Conservation (phyloP, 2,329 filamentous ascomycete genomes). For the Purpureocillium takamizusanense region DNA sequence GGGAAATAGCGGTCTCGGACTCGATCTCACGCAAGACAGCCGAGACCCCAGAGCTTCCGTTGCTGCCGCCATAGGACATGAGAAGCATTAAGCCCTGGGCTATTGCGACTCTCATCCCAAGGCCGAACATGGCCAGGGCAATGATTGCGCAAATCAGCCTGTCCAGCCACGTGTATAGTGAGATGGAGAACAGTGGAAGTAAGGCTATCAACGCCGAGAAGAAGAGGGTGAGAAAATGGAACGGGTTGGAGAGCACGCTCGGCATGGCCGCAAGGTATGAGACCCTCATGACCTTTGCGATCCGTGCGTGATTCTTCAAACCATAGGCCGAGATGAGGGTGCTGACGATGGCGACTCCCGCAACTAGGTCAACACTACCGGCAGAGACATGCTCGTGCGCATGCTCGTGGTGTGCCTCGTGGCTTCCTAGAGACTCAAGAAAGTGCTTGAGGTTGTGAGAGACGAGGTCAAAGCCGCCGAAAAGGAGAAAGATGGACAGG, state of each 20-base stretch:
- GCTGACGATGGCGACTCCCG: constrained; percentile 70
- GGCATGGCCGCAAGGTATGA: constrained; percentile 74
- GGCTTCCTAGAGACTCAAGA: constrained; percentile 54
- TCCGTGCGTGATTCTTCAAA: constrained; percentile 82
- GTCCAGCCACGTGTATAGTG: constrained; percentile 79
- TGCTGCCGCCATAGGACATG: constrained; percentile 64
- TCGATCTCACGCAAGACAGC: constrained; percentile 81
- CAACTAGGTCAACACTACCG: constrained; percentile 73
- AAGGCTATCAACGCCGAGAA: constrained; percentile 75
- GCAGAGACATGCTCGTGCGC: constrained; percentile 57
- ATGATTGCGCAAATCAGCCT: constrained; percentile 72
- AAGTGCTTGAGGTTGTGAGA: constrained; percentile 90
- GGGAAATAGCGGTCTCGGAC: constrained; percentile 63
- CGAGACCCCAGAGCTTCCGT: constrained; percentile 42
- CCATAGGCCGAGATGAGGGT: constrained; percentile 82
- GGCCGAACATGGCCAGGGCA: constrained; percentile 76
- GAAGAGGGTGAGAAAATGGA: constrained; percentile 85
- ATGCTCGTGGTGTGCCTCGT: constrained; percentile 65
- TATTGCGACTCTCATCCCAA: constrained; percentile 75
- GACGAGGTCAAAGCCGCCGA: constrained; percentile 92
- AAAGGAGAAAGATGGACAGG: constrained; percentile 92
- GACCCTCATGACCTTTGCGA: constrained; percentile 84
- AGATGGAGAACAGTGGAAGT: constrained; percentile 70
- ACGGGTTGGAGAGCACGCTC: constrained; percentile 84
- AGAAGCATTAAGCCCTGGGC: constrained; percentile 89